phyloP scores from a whole-genome alignment of 2,329 filamentous ascomycete genomes.

The Teratosphaeria gauchensis region DNA sequence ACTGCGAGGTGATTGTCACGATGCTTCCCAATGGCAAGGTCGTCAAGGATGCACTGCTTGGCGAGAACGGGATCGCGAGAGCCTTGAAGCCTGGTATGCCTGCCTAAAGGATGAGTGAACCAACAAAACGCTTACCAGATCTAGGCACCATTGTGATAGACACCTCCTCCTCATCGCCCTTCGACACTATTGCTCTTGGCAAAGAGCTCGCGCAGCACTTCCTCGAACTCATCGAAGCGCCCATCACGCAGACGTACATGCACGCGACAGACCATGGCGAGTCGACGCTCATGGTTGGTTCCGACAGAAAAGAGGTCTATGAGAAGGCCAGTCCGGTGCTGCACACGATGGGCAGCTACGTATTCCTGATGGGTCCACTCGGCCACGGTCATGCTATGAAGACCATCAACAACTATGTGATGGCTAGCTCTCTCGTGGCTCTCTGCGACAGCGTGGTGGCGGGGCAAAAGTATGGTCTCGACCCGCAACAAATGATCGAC shows the following conservation, averaged over 20 bases:
- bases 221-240: constrained; percentile 26
- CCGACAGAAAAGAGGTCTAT: constrained; percentile 17
- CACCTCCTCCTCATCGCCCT: constrained; percentile 28
- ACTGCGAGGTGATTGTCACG: constrained; percentile 26
- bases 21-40: constrained; percentile 30
- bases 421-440: constrained; percentile 26
- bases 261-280: constrained; percentile 27
- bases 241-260: constrained; percentile 29
- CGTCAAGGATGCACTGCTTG: constrained; percentile 24
- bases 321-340: constrained; percentile 26
- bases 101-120: not conserved
- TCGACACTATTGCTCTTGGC: constrained; percentile 26
- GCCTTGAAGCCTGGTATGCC: constrained; percentile 17
- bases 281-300: constrained; percentile 28
- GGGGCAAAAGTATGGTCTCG: constrained; percentile 28
- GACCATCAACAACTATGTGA: constrained; percentile 30
- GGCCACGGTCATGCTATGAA: constrained; percentile 30
- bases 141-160: constrained; percentile 26
- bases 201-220: constrained; percentile 21
- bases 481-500: constrained; percentile 32
- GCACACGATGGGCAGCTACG: constrained; percentile 25
- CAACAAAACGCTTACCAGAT: not conserved
- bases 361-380: constrained; percentile 28
- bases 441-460: constrained; percentile 23
- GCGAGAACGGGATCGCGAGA: constrained; percentile 21